A percentile compares a stretch with the other conserved stretches of the same genome.
These are phyloP conservation scores for Penicillium expansum DNA, from an alignment of 2,329 filamentous ascomycete genomes.

Conservation along the genomic window DNA sequence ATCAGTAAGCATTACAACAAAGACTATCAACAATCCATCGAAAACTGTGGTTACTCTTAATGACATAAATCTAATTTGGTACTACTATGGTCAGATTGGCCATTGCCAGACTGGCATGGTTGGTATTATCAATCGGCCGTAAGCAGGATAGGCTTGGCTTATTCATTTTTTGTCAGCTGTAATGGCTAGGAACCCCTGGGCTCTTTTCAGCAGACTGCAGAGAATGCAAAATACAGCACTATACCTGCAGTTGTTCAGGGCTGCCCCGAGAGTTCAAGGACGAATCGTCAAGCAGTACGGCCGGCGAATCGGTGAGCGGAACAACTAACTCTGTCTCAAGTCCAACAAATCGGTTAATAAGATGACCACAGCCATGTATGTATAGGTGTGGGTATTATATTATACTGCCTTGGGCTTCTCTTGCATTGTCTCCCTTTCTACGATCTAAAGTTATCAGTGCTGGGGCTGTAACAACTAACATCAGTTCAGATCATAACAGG, in stretches of 20 bases:
- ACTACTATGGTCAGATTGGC: slow-evolving; percentile 71
- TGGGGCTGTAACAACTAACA: too few relatives aligned
- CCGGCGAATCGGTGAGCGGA: background rate
- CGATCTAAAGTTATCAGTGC: too few relatives aligned
- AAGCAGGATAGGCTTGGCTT: slow-evolving; percentile 6
- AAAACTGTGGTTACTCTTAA: slow-evolving; percentile 37
- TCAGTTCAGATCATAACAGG: too few relatives aligned
- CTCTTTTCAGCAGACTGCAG: slow-evolving; percentile 10
- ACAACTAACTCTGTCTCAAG: background rate
- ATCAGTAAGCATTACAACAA: background rate
- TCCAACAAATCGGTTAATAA: background rate
- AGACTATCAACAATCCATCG: background rate
- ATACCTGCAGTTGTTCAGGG: slow-evolving; percentile 5
- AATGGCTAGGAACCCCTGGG: slow-evolving; percentile 9
- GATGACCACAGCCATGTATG: background rate
- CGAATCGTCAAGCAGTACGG: background rate
- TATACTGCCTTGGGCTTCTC: too few relatives aligned
- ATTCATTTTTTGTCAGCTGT: background rate
- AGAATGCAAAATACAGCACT: slow-evolving; percentile 4
- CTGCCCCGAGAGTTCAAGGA: background rate
- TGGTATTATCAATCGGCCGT: slow-evolving; percentile 68
- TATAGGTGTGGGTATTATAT: too few relatives aligned
- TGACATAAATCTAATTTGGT: slow-evolving; percentile 69
- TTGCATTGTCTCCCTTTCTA: too few relatives aligned
- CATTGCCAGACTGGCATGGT: slow-evolving; percentile 76